Evolutionary conservation across 2,329 filamentous ascomycete genomes (phyloP).

Genomic region (Cordyceps militaris): DNA sequence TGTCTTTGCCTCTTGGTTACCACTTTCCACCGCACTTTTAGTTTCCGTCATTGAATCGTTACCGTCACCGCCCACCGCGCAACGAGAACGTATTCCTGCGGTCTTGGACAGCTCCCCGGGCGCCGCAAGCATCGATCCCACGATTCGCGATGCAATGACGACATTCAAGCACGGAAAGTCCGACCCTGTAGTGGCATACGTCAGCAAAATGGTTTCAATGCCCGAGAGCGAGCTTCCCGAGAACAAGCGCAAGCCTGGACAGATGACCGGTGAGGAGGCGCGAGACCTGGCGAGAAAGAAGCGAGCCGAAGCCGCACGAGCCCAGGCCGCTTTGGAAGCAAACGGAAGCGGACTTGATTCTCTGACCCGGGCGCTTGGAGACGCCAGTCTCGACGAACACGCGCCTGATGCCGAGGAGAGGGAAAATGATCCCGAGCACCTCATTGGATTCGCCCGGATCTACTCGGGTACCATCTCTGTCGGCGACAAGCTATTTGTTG

Average conservation of each 20-base stretch:
- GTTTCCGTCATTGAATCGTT: constrained; percentile 92
- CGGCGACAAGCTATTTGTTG: constrained; percentile 83
- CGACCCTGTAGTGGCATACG: constrained; percentile 83
- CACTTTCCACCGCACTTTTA: constrained; percentile 82
- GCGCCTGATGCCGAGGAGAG: constrained; percentile 44
- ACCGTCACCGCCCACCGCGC: constrained; percentile 74
- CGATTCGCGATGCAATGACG: constrained; percentile 72
- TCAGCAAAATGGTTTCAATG: constrained; percentile 97
- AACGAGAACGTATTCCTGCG: constrained; percentile 70
- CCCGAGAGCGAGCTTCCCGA: constrained; percentile 86
- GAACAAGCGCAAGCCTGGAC: constrained; percentile 66
- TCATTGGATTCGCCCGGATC: constrained; percentile 90
- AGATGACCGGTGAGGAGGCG: constrained; percentile 82
- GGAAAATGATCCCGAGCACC: constrained; percentile 68
- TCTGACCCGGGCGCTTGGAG: constrained; percentile 54
- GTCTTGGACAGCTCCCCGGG: constrained; percentile 77
- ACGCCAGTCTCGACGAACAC: constrained; percentile 50
- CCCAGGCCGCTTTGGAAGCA: constrained; percentile 53
- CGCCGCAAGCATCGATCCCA: constrained; percentile 58
- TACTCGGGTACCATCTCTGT: constrained; percentile 88
- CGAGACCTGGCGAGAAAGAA: constrained; percentile 81
- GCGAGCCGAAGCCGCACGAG: constrained; percentile 76
- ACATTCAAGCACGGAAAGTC: constrained; percentile 64
- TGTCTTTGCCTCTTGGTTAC: constrained; percentile 84
- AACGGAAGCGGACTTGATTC: constrained; percentile 41